phyloP scores from a whole-genome alignment of 2,329 filamentous ascomycete genomes.

The Tolypocladium inflatum region DNA sequence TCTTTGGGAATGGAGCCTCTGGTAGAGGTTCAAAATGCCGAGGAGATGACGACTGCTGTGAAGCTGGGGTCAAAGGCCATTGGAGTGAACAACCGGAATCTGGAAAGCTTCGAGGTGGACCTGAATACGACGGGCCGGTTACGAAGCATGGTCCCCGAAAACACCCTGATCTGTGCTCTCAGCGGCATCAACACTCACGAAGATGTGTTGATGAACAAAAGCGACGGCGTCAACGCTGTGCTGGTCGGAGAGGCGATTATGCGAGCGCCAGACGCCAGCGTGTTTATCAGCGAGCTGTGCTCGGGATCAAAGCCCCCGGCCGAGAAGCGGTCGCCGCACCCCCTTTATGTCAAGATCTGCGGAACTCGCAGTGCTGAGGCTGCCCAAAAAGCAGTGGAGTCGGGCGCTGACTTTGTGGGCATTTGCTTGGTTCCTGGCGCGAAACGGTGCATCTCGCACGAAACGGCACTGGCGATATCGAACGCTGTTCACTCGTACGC shows the following conservation, averaged over 20 bases:
- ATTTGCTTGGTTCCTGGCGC: conserved; percentile 82
- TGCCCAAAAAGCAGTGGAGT: conserved; percentile 69
- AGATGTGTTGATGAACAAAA: conserved; percentile 80
- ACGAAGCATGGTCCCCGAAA: conserved; percentile 75
- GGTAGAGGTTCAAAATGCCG: conserved; percentile 89
- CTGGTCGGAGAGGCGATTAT: conserved; percentile 94
- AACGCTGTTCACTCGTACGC: conserved; percentile 64
- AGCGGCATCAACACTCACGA: conserved; percentile 86
- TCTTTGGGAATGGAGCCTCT: conserved; percentile 94
- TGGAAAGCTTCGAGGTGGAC: conserved; percentile 95
- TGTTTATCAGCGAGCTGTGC: conserved; percentile 79
- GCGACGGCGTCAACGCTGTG: conserved; percentile 84
- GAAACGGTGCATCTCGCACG: conserved; percentile 69
- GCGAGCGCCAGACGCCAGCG: conserved; percentile 72
- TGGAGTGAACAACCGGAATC: conserved; percentile 94
- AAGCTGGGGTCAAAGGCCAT: conserved; percentile 83
- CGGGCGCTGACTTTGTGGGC: conserved; percentile 84
- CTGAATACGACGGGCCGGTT: conserved; percentile 83
- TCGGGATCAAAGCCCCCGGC: conserved; percentile 37
- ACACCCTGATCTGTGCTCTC: conserved; percentile 83
- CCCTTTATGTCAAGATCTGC: conserved; percentile 84
- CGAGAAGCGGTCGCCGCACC: conserved; percentile 25
- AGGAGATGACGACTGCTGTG: conserved; percentile 85
- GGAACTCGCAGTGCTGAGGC: conserved; percentile 78
- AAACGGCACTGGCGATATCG: conserved; percentile 74